Conservation (phyloP, 2,329 filamentous ascomycete species). For the Paecilomyces niveus region DNA sequence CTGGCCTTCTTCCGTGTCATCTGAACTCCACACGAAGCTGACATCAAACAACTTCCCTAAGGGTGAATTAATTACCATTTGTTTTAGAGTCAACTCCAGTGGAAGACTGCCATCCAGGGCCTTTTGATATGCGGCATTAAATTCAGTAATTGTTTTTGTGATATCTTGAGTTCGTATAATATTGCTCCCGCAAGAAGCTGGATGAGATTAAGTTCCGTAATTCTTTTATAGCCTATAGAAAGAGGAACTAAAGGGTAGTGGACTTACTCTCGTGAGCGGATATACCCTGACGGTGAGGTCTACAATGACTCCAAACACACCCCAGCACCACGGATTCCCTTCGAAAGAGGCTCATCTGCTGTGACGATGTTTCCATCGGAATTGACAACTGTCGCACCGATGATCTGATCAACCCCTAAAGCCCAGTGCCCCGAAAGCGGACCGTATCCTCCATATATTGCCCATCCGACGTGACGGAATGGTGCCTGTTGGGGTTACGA, state of each 20-base stretch:
- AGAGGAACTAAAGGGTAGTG: background rate
- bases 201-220: background rate
- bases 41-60: conserved; percentile 18
- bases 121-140: conserved; percentile 16
- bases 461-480: conserved; percentile 28
- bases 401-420: conserved; percentile 33
- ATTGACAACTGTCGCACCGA: conserved; percentile 34
- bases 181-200: conserved; percentile 23
- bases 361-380: conserved; percentile 29
- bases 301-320: conserved; percentile 34
- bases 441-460: conserved; percentile 32
- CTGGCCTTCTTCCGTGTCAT: conserved; percentile 22
- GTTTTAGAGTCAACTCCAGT: conserved; percentile 13
- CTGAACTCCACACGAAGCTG: conserved; percentile 26
- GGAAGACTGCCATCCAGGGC: conserved; percentile 14
- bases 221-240: background rate
- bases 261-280: conserved; percentile 19
- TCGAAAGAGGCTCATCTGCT: conserved; percentile 30
- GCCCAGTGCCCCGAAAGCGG: conserved; percentile 22
- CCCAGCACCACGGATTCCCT: conserved; percentile 36
- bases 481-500: conserved; percentile 18
- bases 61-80: conserved; percentile 23
- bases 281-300: conserved; percentile 37
- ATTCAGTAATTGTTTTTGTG: conserved; percentile 13
- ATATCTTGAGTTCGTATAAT: conserved; percentile 27